Base-by-base conservation (phyloP, 371 early-diverging fungal species). In the Fennellomyces sp. region DNA sequence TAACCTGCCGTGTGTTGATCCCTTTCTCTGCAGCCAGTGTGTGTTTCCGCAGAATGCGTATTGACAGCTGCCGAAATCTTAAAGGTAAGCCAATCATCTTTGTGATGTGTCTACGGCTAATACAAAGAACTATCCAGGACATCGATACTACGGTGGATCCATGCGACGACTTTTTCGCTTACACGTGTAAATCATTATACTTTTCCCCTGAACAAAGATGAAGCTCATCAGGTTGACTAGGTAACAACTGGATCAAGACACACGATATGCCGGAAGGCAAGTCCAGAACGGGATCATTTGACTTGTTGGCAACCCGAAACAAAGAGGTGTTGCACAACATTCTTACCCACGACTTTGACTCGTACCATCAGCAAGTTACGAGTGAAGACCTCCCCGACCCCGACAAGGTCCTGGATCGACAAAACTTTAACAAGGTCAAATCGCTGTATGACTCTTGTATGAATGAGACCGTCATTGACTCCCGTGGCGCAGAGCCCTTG, bases 291-390 rank as follows among this genome's bases (percentile, higher is more conserved):
- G 72, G 78, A 10, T 69, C 72, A 5, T 73, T 79, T 48, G 58
- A 50, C 0, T 26, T 52, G 19, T 52, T 79, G 29, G 50, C 31
- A 8, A 66, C 63, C 3, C 78, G 80, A 70, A 87, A 87, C 72
- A 85, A 85, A 58, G 86, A 87, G 63, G 81, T 82, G 28, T 82
- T 96, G 29, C 70, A 65, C n/a, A 60, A 50, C 15, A 70, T 85
- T 10, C 57, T 72, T 15, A 69, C 80, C 12, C 69, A 72, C 17
- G 70, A 80, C 47, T 75, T 73, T 52, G 66, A 71, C 41, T 58
- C 67, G n/a, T 66, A 76, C 57, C 64, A 70, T 38, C 57, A 73
- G 8, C 54, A 48, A 17, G 60, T 63, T 7, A 63, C 30, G 1
- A 21, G 27, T 1, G 52, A 56, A 6, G 56, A 57, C 21, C 57